Evolutionary conservation across 164 flowering plant genomes (phyloP), one percentile per base, ranked within the genome.

Genomic region (Buxus sempervirens): DNA sequence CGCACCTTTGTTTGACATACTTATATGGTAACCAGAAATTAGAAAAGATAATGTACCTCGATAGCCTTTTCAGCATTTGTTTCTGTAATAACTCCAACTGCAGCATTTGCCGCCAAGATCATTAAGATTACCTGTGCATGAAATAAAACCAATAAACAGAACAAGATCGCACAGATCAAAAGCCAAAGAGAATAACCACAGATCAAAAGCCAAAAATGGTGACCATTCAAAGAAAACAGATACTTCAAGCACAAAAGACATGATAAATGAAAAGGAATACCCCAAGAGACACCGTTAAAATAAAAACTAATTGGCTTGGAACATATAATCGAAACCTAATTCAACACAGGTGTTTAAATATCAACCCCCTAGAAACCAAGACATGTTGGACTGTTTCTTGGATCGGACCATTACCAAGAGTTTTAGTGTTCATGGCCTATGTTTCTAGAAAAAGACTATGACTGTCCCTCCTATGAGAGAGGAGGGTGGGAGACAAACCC

Each of bases 61-160:
- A 95, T 89, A 67, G 98, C 97, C 79, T 90, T 95, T 74, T 95
- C 98, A 71, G 98, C 97, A 85, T 95, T 95, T 62, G 96, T 95
- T 77, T 91, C 98, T 49, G 97, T 91, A 68, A 95, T 95, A 56
- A 95, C 96, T 57, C 98, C 98, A 14, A 95, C 97, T 20, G 98
- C 96, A 28, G 98, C 97, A 85, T 91, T 91, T 72, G 97, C 98
- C 53, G 97, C 98, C 82, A 95, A 81, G 79, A 95, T 91, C 86
- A 91, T 77, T 66, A 95, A 77, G 72, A 95, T 95, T 28, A 95
- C 98, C 97, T 95, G 86, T 26, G 51, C 15, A 62, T 16, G n/a
- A 25, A 66, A 18, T 21, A 48, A 67, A 62, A 61, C 38, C 45
- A 61, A 60, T 19, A 28, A 66, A 53, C 27, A 72, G 42, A 60